Base-by-base conservation (phyloP, 2,329 filamentous ascomycete species). In the Ophioceras dolichostomum region DNA sequence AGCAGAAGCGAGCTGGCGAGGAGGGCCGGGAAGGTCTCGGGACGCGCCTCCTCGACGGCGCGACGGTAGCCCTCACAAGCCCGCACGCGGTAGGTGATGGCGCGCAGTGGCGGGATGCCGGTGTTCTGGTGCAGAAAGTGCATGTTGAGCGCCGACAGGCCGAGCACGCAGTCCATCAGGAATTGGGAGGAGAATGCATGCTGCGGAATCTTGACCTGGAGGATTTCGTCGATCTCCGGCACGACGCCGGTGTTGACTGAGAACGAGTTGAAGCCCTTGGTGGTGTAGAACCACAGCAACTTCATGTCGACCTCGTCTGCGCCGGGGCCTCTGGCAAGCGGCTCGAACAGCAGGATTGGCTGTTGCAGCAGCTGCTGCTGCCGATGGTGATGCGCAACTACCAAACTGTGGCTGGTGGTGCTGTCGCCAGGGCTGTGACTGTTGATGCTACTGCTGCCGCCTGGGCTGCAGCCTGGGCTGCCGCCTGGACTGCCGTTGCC, bases 231-330 rank as follows among this genome's bases (percentile, higher is more conserved):
- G 37, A 66, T 47, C 1, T 53, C 45, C 9, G 51, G 45, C 4
- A 56, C 52, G 6, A 47, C 48, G 26, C 56, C 56, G 13, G 52
- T 50, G 17, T 62, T 51, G 20, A 65, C 51, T 12, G 64, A 58
- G 47, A 74, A 70, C 12, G 65, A 65, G 3, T 52, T 41, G 31
- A 33, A 33, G 8, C 66, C 68, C 22, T 60, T 50, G 8, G 56
- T 57, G 10, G 65, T 67, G 46, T 70, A 75, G 46, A 70, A 70
- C 68, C 69, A 74, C 6, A 75, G 47, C 29, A 74, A 59, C 43
- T 61, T 65, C 65, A 75, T 68, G 41, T 74, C 68, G 19, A 55
- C 44, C 22, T 58, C 54, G 29, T 61, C 53, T 36, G 29, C n/a
- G 10, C n/a, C 20, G 22, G 3, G n/a, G 4, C 8, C 22, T 26